Percentiles rank a stretch among this genome's conserved stretches.
Conservation (phyloP, 108 stramenopile genomes). For the Fragilariopsis cylindrus region DNA sequence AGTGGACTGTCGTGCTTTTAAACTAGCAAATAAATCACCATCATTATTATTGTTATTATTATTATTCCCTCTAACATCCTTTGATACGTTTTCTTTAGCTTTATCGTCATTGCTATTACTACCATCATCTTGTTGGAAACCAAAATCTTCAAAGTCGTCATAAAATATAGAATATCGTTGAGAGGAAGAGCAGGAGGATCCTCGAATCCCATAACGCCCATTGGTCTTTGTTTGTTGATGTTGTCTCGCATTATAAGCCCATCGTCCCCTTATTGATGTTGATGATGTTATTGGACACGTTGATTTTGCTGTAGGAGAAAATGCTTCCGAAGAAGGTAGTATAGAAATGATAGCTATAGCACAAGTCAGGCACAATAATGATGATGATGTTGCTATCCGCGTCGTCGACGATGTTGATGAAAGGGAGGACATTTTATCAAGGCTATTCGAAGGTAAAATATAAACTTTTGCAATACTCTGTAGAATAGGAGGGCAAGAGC, state of each 20-base stretch:
- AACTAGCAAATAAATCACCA: slow-evolving; percentile 23
- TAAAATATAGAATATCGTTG: slow-evolving; percentile 19
- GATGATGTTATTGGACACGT: neutral
- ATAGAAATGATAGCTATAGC: neutral
- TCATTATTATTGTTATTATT: slow-evolving; percentile 3
- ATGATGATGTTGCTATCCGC: neutral
- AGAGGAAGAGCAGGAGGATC: too few relatives aligned
- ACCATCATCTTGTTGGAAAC: neutral
- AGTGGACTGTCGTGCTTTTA: slow-evolving; percentile 24
- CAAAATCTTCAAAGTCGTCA: slow-evolving; percentile 35
- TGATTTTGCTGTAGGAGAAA: slow-evolving; percentile 6
- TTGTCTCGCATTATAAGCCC: neutral
- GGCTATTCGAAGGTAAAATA: too few relatives aligned
- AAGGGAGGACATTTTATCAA: too few relatives aligned
- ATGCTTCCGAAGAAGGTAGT: neutral
- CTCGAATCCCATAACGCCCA: too few relatives aligned
- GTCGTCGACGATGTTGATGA: neutral
- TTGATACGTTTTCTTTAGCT: neutral
- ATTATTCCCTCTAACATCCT: neutral
- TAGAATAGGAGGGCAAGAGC: too few relatives aligned
- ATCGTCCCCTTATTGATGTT: neutral
- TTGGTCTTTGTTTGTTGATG: too few relatives aligned
- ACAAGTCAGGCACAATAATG: neutral
- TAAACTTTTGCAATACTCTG: too few relatives aligned
- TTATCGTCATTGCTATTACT: neutral